Conservation (phyloP, 805 yeast species). For the Candida railenensis region DNA sequence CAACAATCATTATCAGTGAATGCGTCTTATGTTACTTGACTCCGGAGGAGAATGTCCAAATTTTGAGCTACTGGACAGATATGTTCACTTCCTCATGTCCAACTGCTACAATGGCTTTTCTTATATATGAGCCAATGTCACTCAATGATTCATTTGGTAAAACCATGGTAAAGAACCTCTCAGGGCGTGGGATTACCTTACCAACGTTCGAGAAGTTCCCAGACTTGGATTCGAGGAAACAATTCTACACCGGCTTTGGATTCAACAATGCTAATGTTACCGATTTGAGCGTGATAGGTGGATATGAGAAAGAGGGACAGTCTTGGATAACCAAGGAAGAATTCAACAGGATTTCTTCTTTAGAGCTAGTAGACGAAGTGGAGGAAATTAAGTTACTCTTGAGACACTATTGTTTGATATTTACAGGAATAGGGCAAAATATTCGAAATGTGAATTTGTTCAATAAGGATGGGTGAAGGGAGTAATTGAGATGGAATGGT, state of each 20-base stretch:
- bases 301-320: conserved; percentile 22
- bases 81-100: conserved; percentile 13
- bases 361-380: conserved; percentile 72
- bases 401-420: conserved; percentile 55
- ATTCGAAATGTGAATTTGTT: not conserved
- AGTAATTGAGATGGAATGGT: too few species aligned
- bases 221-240: conserved; percentile 29
- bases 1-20: conserved; percentile 68
- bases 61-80: conserved; percentile 43
- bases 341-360: conserved; percentile 40
- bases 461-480: not conserved
- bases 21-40: conserved; percentile 74
- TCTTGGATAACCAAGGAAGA: conserved; percentile 48
- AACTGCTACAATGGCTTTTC: conserved; percentile 21
- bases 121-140: conserved; percentile 72
- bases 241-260: conserved; percentile 19
- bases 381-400: conserved; percentile 67
- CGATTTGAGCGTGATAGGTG: conserved; percentile 42
- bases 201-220: conserved; percentile 57
- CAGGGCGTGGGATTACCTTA: conserved; percentile 58
- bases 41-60: conserved; percentile 45
- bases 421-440: conserved; percentile 18
- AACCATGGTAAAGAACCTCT: conserved; percentile 64
- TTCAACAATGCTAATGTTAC: conserved; percentile 31
- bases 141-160: conserved; percentile 62